Base-by-base conservation (phyloP, 345 rosid species). In the Kernera saxatilis region DNA sequence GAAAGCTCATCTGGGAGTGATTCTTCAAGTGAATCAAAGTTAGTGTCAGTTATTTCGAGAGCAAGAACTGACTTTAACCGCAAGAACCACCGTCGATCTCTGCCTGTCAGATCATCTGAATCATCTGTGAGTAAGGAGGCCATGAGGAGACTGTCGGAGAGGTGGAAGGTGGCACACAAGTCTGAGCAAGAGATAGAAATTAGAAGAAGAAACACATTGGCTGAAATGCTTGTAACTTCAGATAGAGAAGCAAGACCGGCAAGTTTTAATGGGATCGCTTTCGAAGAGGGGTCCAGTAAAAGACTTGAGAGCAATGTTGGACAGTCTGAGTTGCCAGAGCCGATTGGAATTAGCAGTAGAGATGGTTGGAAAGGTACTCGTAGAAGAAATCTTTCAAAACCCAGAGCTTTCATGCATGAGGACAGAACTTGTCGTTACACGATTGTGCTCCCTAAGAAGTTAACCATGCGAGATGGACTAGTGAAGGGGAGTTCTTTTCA, bases 281-380 rank as follows among this genome's bases (percentile, higher is more conserved):
- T 58, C 21, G 64, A 35, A 36, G 74, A 76, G 68, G 76, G 78
- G 68, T 58, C 25, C 44, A 65, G 49, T 21, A 57, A 26, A 49
- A 77, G 62, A 40, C 25, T 39, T 71, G 72, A 64, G 54, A 35
- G 52, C 51, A 52, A 33, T 50, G 67, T 45, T 76, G 79, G 57
- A 43, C 39, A 74, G 19, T 39, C 68, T 35, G 69, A 56, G 19
- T 53, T 67, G 67, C 70, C 22, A 46, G 89, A 82, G 64, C 91
- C 96, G 59, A 49, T 85, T 72, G 96, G 95, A 41, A 90, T 92
- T 59, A 88, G 96, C 80, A 92, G 96, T 45, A 83, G 86, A 79
- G 96, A 89, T 81, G 94, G 96, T 41, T 86, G 96, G 96, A 90
- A 82, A 78, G 84, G 81, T 75, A 68, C 25, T 60, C 64, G 30